Evolutionary conservation across 1,139 yeast genomes (phyloP), one percentile per base, ranked within the genome.

Genomic region (Magnusiomyces paraingens): DNA sequence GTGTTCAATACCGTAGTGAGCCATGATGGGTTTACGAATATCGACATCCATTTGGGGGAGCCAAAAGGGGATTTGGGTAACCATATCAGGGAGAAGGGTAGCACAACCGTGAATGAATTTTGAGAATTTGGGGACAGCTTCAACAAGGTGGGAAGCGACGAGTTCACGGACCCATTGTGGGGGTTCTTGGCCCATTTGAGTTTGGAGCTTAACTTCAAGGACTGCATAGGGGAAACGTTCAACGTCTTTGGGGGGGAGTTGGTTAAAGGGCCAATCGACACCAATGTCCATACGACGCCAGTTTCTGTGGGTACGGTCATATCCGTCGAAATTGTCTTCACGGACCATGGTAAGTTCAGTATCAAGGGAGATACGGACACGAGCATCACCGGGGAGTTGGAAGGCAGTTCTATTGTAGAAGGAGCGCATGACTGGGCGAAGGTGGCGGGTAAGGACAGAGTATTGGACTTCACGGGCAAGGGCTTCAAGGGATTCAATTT

Each of bases 211-310:
- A 56, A 93, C 99, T 73, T 93, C 99, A 62, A 93, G 77, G 49
- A 93, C 97, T 1, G 99, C 99, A 70, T 93, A 93, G 14, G 99
- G 99, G 73, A 93, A 93, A 64, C 96, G 78, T 66, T 93, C 93
- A 52, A 86, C 82, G 67, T 93, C 99, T 59, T 79, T 77, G 48
- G 86, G 93, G 1, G 91, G 82, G 54, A 93, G 76, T 70, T 93
- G 96, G 54, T 76, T 74, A 70, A 93, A 93, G 46, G 99, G 99
- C 81, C 83, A 93, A 71, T 93, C 96, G 42, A 93, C 95, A 47
- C 99, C 99, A 68, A 93, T 93, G 70, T 93, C 99, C 84, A 84
- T 90, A 73, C 99, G 83, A 73, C 99, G 84, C 99, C 99, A 93
- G 72, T 93, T 93, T 45, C 84, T 85, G 62, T 87, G 79, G 2